Evolutionary conservation across 176 grass and related monocot species (phyloP).

Genomic region (Dactylis glomerata): DNA sequence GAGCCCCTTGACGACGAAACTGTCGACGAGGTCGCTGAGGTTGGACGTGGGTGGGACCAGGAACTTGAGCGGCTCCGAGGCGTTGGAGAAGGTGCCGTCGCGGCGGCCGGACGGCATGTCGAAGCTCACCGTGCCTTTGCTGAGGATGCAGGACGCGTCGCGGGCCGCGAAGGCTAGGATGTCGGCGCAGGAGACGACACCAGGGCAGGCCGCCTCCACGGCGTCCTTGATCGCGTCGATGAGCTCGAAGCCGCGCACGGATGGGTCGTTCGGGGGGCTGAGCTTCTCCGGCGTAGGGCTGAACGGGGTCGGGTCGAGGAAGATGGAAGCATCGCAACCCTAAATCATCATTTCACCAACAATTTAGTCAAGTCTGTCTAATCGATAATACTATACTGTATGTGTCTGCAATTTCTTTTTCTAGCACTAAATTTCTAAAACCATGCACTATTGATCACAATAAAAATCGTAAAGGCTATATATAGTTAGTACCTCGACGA

Average conservation of each 20-base stretch:
- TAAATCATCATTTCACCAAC: neutral
- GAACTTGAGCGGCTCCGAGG: constrained; percentile 21
- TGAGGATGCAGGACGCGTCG: neutral
- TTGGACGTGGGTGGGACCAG: neutral
- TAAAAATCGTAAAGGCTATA: neutral
- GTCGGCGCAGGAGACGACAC: neutral
- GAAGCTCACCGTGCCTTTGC: neutral
- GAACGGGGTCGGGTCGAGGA: neutral
- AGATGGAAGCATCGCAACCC: neutral
- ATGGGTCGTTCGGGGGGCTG: neutral
- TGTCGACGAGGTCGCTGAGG: neutral
- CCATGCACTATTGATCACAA: neutral
- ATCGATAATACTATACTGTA: neutral
- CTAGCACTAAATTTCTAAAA: neutral
- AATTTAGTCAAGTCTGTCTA: neutral
- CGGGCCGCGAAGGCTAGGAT: neutral
- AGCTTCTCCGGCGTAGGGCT: neutral
- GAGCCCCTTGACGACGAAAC: constrained; percentile 3
- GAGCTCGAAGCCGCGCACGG: neutral
- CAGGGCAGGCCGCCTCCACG: neutral
- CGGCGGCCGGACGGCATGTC: constrained; percentile 12
- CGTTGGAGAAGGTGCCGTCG: constrained; percentile 32
- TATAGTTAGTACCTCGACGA: constrained; percentile 38
- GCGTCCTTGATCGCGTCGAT: neutral
- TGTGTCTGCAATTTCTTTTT: neutral